Conservation (phyloP, 306 rosid genomes). For the Begonia masoniana region DNA sequence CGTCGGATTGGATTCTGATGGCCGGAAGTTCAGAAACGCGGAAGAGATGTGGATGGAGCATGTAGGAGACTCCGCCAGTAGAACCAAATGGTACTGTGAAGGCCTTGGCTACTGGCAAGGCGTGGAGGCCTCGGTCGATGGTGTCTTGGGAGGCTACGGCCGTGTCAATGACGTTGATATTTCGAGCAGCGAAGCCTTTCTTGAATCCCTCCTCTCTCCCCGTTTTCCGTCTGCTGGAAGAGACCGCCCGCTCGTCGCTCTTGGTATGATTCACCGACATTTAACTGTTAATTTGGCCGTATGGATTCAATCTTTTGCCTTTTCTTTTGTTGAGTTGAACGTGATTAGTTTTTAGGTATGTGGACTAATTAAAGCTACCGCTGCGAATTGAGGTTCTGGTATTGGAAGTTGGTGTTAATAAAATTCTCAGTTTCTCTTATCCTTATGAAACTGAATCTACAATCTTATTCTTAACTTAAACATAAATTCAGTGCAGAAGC, state of each 20-base stretch:
- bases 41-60: conserved; percentile 90
- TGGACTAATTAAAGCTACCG: no score
- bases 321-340: neutral
- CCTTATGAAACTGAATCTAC: no score
- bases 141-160: conserved; percentile 80
- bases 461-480: no score
- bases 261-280: conserved; percentile 25
- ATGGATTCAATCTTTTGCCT: neutral
- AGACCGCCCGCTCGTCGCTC: conserved; percentile 54
- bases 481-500: no score
- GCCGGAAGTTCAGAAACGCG: conserved; percentile 53
- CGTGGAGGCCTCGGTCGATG: conserved; percentile 76
- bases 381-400: no score
- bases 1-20: conserved; percentile 59
- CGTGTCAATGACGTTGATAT: conserved; percentile 60
- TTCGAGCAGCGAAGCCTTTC: conserved; percentile 62
- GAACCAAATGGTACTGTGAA: conserved; percentile 59
- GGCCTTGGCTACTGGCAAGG: conserved; percentile 96
- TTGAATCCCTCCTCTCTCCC: conserved; percentile 43
- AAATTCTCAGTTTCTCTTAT: no score
- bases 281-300: neutral
- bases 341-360: neutral
- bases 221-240: conserved; percentile 30
- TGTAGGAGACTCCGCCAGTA: conserved; percentile 51
- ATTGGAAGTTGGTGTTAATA: no score